Evolutionary conservation across 202 grass and related monocot genomes (phyloP).

Genomic region (Panicum hallii): DNA sequence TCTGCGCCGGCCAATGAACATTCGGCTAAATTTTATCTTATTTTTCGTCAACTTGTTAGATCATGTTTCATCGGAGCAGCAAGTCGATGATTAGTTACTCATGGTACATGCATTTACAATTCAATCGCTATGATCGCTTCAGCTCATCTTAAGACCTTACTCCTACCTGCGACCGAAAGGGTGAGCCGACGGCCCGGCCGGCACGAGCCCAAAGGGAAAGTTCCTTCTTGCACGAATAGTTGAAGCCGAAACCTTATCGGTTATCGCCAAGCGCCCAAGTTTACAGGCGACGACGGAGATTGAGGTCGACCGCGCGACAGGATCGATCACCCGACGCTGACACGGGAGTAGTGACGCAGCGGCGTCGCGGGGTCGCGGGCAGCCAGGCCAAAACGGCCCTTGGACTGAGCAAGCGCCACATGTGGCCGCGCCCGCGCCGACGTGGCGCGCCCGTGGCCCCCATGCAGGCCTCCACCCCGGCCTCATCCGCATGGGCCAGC

Average conservation of each 20-base stretch:
- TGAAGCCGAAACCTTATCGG: too few relatives aligned
- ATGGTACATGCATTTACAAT: too few relatives aligned
- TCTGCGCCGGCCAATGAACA: neutral
- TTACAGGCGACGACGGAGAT: too few relatives aligned
- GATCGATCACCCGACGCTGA: neutral
- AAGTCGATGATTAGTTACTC: too few relatives aligned
- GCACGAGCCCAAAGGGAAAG: neutral
- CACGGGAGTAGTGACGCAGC: neutral
- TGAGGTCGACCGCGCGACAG: too few relatives aligned
- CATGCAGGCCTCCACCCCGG: neutral
- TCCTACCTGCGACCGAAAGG: too few relatives aligned
- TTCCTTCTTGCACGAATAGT: too few relatives aligned
- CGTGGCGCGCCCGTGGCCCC: conserved; percentile 45
- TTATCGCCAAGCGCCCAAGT: too few relatives aligned
- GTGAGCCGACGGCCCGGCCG: conserved; percentile 27
- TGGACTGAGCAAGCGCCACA: conserved; percentile 61
- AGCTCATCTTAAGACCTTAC: neutral
- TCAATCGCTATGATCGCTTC: neutral
- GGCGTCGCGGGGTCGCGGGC: conserved; percentile 31
- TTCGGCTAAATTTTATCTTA: neutral
- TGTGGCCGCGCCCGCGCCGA: neutral
- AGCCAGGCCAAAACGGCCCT: conserved; percentile 22
- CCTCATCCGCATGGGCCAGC: neutral
- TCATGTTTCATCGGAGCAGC: neutral
- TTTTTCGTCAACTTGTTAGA: neutral